These are phyloP conservation scores for Diaporthe destruens DNA, from an alignment of 2,329 filamentous ascomycete genomes.

Conservation along the genomic window DNA sequence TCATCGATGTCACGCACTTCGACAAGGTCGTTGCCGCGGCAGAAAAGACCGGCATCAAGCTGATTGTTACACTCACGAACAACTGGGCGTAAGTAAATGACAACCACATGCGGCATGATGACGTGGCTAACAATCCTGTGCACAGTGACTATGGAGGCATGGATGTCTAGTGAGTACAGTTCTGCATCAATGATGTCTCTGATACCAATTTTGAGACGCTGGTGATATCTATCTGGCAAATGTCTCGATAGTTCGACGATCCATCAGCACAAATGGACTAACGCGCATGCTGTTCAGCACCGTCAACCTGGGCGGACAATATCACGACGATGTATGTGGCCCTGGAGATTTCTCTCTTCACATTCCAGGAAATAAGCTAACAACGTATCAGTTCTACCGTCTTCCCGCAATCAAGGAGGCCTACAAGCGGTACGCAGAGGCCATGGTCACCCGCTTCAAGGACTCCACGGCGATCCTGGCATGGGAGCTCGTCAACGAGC, in stretches of 20 bases:
- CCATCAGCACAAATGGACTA: neutral
- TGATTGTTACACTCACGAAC: slow-evolving; percentile 67
- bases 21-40: slow-evolving; percentile 66
- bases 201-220: neutral
- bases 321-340: slow-evolving; percentile 61
- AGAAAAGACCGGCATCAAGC: slow-evolving; percentile 62
- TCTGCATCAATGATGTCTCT: too few species aligned
- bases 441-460: slow-evolving; percentile 70
- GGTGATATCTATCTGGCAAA: neutral
- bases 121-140: neutral
- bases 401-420: slow-evolving; percentile 63
- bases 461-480: slow-evolving; percentile 71
- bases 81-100: slow-evolving; percentile 60
- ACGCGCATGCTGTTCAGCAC: neutral
- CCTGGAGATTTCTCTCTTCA: neutral
- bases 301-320: slow-evolving; percentile 49
- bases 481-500: slow-evolving; percentile 77
- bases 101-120: neutral
- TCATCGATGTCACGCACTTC: slow-evolving; percentile 59
- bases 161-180: slow-evolving; percentile 17
- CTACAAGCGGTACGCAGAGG: slow-evolving; percentile 70
- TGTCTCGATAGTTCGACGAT: neutral
- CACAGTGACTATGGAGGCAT: slow-evolving; percentile 24
- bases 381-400: slow-evolving; percentile 58
- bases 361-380: neutral